phyloP scores from a whole-genome alignment of 352 stramenopile species.

The Globisporangium parvum region DNA sequence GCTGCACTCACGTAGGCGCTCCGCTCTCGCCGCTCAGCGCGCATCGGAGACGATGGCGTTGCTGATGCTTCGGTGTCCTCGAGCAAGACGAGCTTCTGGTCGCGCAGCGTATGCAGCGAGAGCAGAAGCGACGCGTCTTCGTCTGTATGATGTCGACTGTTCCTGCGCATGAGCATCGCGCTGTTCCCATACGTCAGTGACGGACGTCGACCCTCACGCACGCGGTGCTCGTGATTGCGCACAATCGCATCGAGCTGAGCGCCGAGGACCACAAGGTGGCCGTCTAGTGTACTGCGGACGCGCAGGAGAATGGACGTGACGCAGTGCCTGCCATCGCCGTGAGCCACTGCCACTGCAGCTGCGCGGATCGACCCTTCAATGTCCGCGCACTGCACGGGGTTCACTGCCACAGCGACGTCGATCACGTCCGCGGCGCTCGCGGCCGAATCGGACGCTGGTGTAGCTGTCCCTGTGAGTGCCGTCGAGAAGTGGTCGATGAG shows the following conservation, averaged over 20 bases:
- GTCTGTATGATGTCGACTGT: not conserved
- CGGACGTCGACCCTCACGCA: not conserved
- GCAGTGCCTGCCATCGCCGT: not conserved
- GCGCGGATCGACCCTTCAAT: conserved; percentile 11
- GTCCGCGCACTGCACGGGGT: conserved; percentile 9
- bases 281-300: conserved; percentile 8
- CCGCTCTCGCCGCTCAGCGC: not conserved
- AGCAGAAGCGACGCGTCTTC: conserved; percentile 1
- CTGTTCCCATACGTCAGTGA: not conserved
- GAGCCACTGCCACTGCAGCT: conserved; percentile 1
- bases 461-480: not conserved
- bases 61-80: not conserved
- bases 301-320: conserved; percentile 6
- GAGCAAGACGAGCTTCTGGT: conserved; percentile 8
- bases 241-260: conserved; percentile 12
- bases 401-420: conserved; percentile 1
- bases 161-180: conserved; percentile 2
- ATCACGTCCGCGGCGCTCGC: not conserved
- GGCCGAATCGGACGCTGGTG: too few species aligned
- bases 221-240: conserved; percentile 6
- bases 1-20: not conserved
- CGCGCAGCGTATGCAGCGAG: conserved; percentile 8
- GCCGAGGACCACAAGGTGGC: conserved; percentile 12
- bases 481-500: conserved; percentile 17
- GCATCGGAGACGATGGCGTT: not conserved